Conservation (phyloP, 2,329 filamentous ascomycete species). For the Aspergillus amoenus region DNA sequence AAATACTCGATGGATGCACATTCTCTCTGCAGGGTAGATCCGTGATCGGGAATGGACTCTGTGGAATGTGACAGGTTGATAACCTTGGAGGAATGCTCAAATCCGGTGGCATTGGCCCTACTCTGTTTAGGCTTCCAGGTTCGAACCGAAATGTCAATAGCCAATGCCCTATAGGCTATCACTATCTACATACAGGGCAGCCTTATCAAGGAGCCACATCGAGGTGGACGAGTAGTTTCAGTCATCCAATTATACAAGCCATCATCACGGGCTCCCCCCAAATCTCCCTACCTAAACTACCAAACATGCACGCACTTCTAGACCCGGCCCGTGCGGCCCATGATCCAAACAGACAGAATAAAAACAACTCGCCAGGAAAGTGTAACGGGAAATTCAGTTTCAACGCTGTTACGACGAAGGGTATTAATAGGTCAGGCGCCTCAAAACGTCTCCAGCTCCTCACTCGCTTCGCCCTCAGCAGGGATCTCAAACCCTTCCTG, state of each 20-base stretch:
- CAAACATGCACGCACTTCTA: background rate
- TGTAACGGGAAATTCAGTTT: slow-evolving; percentile 7
- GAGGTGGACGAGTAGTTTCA: background rate
- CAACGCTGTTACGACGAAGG: slow-evolving; percentile 24
- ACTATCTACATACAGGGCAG: background rate
- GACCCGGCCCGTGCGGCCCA: background rate
- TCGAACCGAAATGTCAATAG: too few species aligned
- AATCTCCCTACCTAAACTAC: background rate
- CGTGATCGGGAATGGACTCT: background rate
- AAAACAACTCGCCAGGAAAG: slow-evolving; percentile 5
- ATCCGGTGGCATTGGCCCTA: background rate
- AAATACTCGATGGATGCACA: too few species aligned
- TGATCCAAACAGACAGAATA: slow-evolving; percentile 1
- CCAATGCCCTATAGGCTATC: background rate
- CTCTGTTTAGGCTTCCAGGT: too few species aligned
- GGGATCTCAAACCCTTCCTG: slow-evolving; percentile 36
- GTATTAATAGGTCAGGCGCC: slow-evolving; percentile 27
- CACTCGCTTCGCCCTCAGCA: slow-evolving; percentile 27
- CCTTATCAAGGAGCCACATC: background rate
- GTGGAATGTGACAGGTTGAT: background rate
- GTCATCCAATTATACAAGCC: slow-evolving; percentile 3
- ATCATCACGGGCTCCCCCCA: background rate
- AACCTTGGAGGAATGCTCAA: background rate
- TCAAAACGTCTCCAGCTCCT: slow-evolving; percentile 34
- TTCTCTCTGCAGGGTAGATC: background rate